Evolutionary conservation across 768 basidiomycete species (phyloP).

Genomic region (Pholiota molesta): DNA sequence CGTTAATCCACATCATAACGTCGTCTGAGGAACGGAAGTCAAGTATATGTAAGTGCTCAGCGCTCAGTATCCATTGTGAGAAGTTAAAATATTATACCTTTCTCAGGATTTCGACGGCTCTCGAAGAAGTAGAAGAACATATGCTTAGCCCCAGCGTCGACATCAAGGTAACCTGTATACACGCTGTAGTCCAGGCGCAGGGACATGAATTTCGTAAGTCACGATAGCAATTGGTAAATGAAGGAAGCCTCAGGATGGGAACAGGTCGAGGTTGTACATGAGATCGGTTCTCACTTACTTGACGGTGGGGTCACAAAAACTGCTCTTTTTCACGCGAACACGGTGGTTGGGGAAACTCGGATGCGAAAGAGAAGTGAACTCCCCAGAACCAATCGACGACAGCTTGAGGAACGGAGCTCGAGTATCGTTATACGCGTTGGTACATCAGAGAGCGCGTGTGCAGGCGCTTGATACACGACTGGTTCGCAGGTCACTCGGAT

Average conservation of each 20-base stretch:
- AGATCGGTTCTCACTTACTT: constrained; percentile 38
- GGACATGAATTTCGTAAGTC: constrained; percentile 11
- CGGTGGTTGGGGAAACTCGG: constrained; percentile 54
- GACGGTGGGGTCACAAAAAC: constrained; percentile 68
- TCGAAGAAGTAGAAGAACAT: constrained; percentile 81
- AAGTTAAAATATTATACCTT: constrained; percentile 41
- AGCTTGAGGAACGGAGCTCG: not conserved
- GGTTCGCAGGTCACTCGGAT: not conserved
- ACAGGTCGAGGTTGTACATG: not conserved
- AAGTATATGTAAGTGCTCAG: not conserved
- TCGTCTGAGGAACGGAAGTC: constrained; percentile 44
- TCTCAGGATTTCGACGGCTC: constrained; percentile 57
- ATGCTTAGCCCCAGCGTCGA: constrained; percentile 57
- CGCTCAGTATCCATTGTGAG: constrained; percentile 16
- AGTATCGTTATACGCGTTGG: not conserved
- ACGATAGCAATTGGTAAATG: constrained; percentile 21
- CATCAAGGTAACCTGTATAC: constrained; percentile 44
- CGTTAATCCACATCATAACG: constrained; percentile 75
- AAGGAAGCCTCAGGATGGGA: constrained; percentile 7
- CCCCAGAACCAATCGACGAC: constrained; percentile 1
- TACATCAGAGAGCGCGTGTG: not conserved
- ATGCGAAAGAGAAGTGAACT: constrained; percentile 43
- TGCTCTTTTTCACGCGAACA: constrained; percentile 61
- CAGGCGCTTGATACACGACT: not conserved
- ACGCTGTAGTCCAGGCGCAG: constrained; percentile 25